Percentiles rank a stretch among this genome's conserved stretches.
These are phyloP conservation scores for Corrigiola litoralis DNA, from an alignment of 179 eudicot genomes.

Conservation along the genomic window DNA sequence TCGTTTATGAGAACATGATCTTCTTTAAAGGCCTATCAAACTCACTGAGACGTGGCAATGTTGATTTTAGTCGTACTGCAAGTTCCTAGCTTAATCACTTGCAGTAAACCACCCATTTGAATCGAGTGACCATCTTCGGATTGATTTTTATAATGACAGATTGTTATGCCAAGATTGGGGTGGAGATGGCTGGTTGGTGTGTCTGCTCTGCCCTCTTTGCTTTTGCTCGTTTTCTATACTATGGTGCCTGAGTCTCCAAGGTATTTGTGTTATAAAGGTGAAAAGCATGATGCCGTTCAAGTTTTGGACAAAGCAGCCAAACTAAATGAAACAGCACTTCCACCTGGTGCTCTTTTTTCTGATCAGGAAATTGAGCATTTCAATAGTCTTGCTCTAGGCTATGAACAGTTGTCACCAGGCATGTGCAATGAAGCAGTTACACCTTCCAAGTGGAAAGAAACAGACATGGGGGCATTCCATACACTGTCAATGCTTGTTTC, in stretches of 20 bases:
- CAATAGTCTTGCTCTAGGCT: slow-evolving; percentile 30
- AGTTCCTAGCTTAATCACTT: no score
- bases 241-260: slow-evolving; percentile 70
- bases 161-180: slow-evolving; percentile 58
- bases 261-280: slow-evolving; percentile 62
- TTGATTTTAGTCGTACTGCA: no score
- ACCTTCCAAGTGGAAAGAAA: slow-evolving; percentile 21
- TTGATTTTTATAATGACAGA: slow-evolving; percentile 5
- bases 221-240: slow-evolving; percentile 44
- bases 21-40: no score
- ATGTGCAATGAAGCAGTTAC: neutral
- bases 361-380: slow-evolving; percentile 27
- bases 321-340: slow-evolving; percentile 42
- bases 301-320: slow-evolving; percentile 49
- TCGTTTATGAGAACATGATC: no score
- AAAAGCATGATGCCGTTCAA: slow-evolving; percentile 39
- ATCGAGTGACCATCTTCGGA: neutral
- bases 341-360: slow-evolving; percentile 44
- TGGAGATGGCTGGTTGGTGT: slow-evolving; percentile 74
- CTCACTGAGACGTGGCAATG: no score
- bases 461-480: slow-evolving; percentile 20
- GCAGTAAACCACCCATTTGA: neutral
- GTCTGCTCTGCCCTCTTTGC: slow-evolving; percentile 56
- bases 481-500: slow-evolving; percentile 48
- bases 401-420: slow-evolving; percentile 27